phyloP scores from a whole-genome alignment of 1,284 basidiomycete genomes.

The Coriolopsis trogii region DNA sequence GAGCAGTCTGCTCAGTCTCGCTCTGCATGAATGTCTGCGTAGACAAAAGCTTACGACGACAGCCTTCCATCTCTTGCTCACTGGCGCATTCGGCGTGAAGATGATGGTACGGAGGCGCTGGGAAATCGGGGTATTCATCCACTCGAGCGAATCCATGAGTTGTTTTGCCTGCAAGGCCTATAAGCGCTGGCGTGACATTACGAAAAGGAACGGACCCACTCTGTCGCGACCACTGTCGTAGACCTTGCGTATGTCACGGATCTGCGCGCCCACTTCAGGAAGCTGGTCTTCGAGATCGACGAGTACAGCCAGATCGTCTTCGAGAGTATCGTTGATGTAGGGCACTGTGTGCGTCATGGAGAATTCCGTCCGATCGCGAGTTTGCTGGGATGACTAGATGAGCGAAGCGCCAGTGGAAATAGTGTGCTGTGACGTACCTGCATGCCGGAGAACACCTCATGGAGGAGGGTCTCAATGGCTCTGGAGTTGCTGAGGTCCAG shows the following conservation, averaged over 20 bases:
- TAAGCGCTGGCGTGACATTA: not conserved
- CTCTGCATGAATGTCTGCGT: not conserved
- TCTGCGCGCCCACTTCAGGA: slow-evolving; percentile 60
- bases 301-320: slow-evolving; percentile 56
- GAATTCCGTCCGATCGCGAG: slow-evolving; percentile 55
- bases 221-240: slow-evolving; percentile 74
- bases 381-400: slow-evolving; percentile 45
- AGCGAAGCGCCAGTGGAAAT: not conserved
- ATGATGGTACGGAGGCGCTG: slow-evolving; percentile 71
- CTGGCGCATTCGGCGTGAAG: slow-evolving; percentile 69
- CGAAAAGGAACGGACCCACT: slow-evolving; percentile 37
- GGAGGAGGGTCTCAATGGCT: slow-evolving; percentile 66
- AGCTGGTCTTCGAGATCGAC: slow-evolving; percentile 54
- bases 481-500: slow-evolving; percentile 72
- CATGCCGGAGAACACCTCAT: slow-evolving; percentile 59
- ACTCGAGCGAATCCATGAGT: slow-evolving; percentile 61
- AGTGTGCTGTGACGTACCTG: slow-evolving; percentile 44
- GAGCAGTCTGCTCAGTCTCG: not conserved
- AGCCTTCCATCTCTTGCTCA: slow-evolving; percentile 65
- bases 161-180: slow-evolving; percentile 50
- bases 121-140: slow-evolving; percentile 75
- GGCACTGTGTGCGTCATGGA: slow-evolving; percentile 61
- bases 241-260: slow-evolving; percentile 57
- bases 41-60: slow-evolving; percentile 41
- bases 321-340: slow-evolving; percentile 57